phyloP scores from a whole-genome alignment of 2,329 filamentous ascomycete species.

The Neopestalotiopsis sp. region DNA sequence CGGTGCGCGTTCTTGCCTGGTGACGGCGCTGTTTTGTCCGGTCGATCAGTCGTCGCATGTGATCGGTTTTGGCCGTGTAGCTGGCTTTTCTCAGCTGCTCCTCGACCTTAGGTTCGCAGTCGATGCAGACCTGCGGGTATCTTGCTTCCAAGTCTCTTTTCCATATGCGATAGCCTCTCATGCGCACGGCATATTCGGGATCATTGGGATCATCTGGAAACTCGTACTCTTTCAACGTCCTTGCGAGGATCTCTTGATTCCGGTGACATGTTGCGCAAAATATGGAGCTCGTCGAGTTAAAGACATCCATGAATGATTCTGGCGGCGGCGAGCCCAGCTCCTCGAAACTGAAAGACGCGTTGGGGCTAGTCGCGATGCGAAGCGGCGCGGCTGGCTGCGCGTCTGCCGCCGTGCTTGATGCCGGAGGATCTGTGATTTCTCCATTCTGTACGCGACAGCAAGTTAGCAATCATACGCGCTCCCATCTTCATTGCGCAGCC shows the following conservation, averaged over 20 bases:
- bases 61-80: slow-evolving; percentile 85
- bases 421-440: slow-evolving; percentile 86
- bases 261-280: slow-evolving; percentile 82
- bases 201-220: slow-evolving; percentile 68
- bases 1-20: slow-evolving; percentile 42
- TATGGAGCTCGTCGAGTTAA: slow-evolving; percentile 39
- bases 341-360: not conserved
- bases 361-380: slow-evolving; percentile 38
- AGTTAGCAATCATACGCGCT: slow-evolving; percentile 20
- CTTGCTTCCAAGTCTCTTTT: slow-evolving; percentile 75
- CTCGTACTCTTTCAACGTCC: slow-evolving; percentile 80
- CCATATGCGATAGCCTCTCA: slow-evolving; percentile 72
- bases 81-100: slow-evolving; percentile 71
- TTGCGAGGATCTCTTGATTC: slow-evolving; percentile 84
- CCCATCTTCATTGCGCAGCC: not conserved
- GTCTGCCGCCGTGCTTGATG: slow-evolving; percentile 56
- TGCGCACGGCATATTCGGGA: slow-evolving; percentile 71
- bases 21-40: slow-evolving; percentile 56
- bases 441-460: slow-evolving; percentile 65
- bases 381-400: slow-evolving; percentile 36
- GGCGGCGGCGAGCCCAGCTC: not conserved
- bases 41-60: slow-evolving; percentile 76
- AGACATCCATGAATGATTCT: not conserved
- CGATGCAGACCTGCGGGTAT: slow-evolving; percentile 87
- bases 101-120: slow-evolving; percentile 78